Conservation (phyloP, 441 rosid genomes). For the Erodium moschatum region DNA sequence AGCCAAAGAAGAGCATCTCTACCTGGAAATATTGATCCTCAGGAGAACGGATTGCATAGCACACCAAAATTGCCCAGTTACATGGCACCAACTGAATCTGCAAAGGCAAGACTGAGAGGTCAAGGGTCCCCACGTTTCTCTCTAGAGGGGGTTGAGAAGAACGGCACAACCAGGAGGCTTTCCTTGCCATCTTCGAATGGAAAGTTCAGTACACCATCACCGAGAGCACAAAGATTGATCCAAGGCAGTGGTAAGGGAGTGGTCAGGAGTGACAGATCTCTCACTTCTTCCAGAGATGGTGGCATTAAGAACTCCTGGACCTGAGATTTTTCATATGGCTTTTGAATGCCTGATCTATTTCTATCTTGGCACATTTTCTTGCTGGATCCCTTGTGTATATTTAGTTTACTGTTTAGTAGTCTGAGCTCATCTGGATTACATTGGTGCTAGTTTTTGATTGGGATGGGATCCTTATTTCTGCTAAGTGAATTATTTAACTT, state of each 20-base stretch:
- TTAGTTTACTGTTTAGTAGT: conserved; percentile 2
- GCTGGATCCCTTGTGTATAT: conserved; percentile 4
- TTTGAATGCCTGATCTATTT: not conserved
- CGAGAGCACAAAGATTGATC: conserved; percentile 44
- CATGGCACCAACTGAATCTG: conserved; percentile 77
- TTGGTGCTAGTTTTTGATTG: not conserved
- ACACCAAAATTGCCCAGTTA: conserved; percentile 57
- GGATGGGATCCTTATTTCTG: not conserved
- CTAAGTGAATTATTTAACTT: conserved; percentile 4
- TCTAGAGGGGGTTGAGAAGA: conserved; percentile 35
- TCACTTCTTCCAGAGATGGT: conserved; percentile 48
- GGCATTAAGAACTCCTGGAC: conserved; percentile 35
- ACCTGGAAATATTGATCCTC: conserved; percentile 39
- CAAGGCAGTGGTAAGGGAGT: conserved; percentile 44
- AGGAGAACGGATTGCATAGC: conserved; percentile 38
- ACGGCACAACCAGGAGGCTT: conserved; percentile 43
- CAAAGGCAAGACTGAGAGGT: conserved; percentile 54
- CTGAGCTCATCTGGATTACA: conserved; percentile 3
- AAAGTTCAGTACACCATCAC: conserved; percentile 41
- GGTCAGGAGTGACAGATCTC: conserved; percentile 33
- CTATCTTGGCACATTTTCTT: conserved; percentile 1
- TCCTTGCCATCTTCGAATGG: conserved; percentile 58
- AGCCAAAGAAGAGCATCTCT: conserved; percentile 52
- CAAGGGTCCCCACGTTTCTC: conserved; percentile 50
- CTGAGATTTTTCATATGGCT: conserved; percentile 3